Conservation (phyloP, 257 asterid species). For the Salvia hispanica region DNA sequence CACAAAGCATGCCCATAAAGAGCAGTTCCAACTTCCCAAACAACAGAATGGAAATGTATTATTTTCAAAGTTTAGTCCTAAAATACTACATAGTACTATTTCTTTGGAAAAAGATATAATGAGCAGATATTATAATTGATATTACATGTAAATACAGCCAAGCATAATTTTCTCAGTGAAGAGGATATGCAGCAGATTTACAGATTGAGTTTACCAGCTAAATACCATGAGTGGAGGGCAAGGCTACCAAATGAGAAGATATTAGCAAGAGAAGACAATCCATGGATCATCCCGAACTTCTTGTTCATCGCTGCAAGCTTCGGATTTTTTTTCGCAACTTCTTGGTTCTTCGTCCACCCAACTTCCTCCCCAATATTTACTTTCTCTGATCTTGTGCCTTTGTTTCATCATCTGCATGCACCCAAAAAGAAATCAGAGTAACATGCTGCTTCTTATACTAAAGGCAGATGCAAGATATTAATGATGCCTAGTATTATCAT, state of each 20-base stretch:
- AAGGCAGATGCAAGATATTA: slow-evolving; percentile 4
- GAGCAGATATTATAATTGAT: slow-evolving; percentile 26
- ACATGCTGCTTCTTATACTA: slow-evolving; percentile 7
- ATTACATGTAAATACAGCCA: slow-evolving; percentile 27
- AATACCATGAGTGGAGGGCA: slow-evolving; percentile 94
- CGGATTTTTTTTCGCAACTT: slow-evolving; percentile 82
- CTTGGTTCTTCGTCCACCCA: slow-evolving; percentile 90
- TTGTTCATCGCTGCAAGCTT: slow-evolving; percentile 96
- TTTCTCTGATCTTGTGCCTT: slow-evolving; percentile 90
- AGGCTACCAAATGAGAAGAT: slow-evolving; percentile 86
- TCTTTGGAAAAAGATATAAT: slow-evolving; percentile 8
- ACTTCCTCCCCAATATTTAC: slow-evolving; percentile 85
- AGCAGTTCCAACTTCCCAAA: slow-evolving; percentile 6
- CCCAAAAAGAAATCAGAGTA: neutral
- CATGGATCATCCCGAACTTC: slow-evolving; percentile 97
- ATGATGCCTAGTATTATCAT: neutral
- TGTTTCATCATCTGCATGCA: slow-evolving; percentile 89
- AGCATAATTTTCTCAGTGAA: slow-evolving; percentile 19
- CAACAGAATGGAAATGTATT: slow-evolving; percentile 21
- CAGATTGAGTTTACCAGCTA: slow-evolving; percentile 75
- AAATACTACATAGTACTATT: slow-evolving; percentile 32
- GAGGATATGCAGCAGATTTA: slow-evolving; percentile 38
- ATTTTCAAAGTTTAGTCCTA: slow-evolving; percentile 21
- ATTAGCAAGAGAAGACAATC: slow-evolving; percentile 93
- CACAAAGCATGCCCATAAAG: too few relatives aligned